phyloP scores from a whole-genome alignment of 768 basidiomycete genomes.

The Boletus subcaerulescens region DNA sequence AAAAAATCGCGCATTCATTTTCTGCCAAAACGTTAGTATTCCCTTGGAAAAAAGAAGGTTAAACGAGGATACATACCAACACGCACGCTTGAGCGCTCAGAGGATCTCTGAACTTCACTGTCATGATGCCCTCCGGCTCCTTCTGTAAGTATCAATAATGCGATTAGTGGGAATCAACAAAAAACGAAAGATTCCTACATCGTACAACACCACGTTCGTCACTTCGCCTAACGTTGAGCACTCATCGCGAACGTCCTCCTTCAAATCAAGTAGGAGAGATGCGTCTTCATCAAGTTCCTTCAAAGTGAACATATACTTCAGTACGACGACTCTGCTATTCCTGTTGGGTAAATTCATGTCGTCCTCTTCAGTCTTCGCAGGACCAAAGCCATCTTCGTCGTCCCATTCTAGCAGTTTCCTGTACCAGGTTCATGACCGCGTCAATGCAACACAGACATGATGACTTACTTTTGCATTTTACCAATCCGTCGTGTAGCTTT shows the following conservation, averaged over 20 bases:
- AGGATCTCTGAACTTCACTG: slow-evolving; percentile 91
- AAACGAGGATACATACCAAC: slow-evolving; percentile 40
- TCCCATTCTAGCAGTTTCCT: slow-evolving; percentile 96
- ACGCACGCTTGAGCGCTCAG: slow-evolving; percentile 93
- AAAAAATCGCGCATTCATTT: slow-evolving; percentile 94
- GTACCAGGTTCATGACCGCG: neutral
- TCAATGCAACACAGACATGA: neutral
- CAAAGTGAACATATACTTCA: slow-evolving; percentile 94
- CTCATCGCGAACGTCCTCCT: slow-evolving; percentile 95
- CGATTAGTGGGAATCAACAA: neutral
- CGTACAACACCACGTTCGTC: slow-evolving; percentile 92
- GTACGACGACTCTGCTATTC: slow-evolving; percentile 78
- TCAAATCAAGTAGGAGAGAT: slow-evolving; percentile 83
- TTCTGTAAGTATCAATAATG: slow-evolving; percentile 46
- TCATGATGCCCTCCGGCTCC: slow-evolving; percentile 93
- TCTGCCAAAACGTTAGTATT: slow-evolving; percentile 41
- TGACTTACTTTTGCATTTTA: slow-evolving; percentile 77
- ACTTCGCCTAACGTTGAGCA: slow-evolving; percentile 89
- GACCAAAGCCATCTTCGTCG: slow-evolving; percentile 90
- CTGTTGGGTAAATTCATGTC: slow-evolving; percentile 43
- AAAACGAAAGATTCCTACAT: slow-evolving; percentile 54
- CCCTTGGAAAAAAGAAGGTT: no score
- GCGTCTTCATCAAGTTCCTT: slow-evolving; percentile 84
- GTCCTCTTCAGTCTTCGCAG: slow-evolving; percentile 57
- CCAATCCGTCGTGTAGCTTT: slow-evolving; percentile 70